These are phyloP conservation scores for Kazachstania bromeliacearum DNA, from an alignment of 805 yeast species.

Conservation along the genomic window DNA sequence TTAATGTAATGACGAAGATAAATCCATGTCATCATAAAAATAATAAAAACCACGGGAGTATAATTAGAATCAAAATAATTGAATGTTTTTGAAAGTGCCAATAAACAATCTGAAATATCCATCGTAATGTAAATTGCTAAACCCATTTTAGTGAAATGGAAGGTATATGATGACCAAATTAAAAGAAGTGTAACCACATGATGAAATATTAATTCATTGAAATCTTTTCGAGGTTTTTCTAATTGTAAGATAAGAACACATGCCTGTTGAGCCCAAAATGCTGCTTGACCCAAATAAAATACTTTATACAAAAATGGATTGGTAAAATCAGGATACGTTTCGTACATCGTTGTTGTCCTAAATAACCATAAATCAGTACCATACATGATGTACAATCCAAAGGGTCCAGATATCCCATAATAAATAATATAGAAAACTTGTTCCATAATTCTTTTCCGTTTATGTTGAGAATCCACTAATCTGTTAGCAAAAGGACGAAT, in stretches of 20 bases:
- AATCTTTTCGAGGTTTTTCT: conserved; percentile 94
- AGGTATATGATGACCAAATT: conserved; percentile 79
- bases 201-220: conserved; percentile 81
- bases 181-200: conserved; percentile 85
- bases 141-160: conserved; percentile 96
- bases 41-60: conserved; percentile 55
- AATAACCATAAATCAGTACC: conserved; percentile 82
- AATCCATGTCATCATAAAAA: conserved; percentile 69
- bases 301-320: conserved; percentile 63
- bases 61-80: conserved; percentile 68
- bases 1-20: conserved; percentile 85
- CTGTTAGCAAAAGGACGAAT: conserved; percentile 66
- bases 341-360: conserved; percentile 73
- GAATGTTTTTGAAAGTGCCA: conserved; percentile 75
- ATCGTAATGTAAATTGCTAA: conserved; percentile 82
- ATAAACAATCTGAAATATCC: conserved; percentile 90
- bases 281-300: conserved; percentile 85
- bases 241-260: conserved; percentile 71
- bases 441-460: conserved; percentile 78
- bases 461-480: conserved; percentile 37
- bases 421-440: conserved; percentile 81
- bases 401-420: conserved; percentile 71
- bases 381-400: conserved; percentile 84
- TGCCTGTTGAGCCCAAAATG: conserved; percentile 96
- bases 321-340: conserved; percentile 70